Base-by-base conservation (phyloP, 1,139 yeast species). In the Kurtzmaniella natalensis region DNA sequence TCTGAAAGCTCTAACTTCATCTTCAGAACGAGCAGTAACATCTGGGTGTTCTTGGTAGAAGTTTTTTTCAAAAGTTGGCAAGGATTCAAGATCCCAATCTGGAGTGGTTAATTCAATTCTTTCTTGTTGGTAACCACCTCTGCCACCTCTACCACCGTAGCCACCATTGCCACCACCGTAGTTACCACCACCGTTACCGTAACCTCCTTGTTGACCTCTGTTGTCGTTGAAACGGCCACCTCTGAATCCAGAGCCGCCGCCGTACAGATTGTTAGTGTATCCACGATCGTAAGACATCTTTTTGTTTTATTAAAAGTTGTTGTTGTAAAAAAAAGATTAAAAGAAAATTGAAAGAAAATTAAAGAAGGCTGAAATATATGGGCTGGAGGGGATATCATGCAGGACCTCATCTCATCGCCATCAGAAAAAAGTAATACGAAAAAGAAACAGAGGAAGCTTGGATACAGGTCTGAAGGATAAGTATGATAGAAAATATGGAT, bases 31-130 rank as follows among this genome's bases (percentile, higher is more conserved):
- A 32, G 65, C 70, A 39, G 86, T 61, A 43, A 92, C 97, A 35
- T 63, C 65, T 41, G 85, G 85, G 57, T 84, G 81, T 67, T 94
- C 98, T 44, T 72, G 71, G 69, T 92, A 92, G 57, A 92, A 92
- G 64, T 92, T 88, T 71, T 94, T 94, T 64, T 89, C 96, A 57
- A 92, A 94, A 56, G 80, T 81, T 50, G 96, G 95, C 59, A 89
- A 67, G 19, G 76, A 55, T 46, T 76, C 80, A 37, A 81, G 46
- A 55, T 87, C 94, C 85, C 92, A 89, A 43, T 82, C 76, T 50
- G 88, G 96, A 46, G 81, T 55, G 61, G 68, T 48, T 75, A 71
- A 61, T 69, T 76, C 64, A 56, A 74, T 60, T 81, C 89, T 52
- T 68, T 53, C 56, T 35, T 53, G 51, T 28, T 51, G 53, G 39